A percentile compares a stretch with the other conserved stretches of the same genome.
Conservation (phyloP, 2,329 filamentous ascomycete species). For the Trematosphaeria pertusa region DNA sequence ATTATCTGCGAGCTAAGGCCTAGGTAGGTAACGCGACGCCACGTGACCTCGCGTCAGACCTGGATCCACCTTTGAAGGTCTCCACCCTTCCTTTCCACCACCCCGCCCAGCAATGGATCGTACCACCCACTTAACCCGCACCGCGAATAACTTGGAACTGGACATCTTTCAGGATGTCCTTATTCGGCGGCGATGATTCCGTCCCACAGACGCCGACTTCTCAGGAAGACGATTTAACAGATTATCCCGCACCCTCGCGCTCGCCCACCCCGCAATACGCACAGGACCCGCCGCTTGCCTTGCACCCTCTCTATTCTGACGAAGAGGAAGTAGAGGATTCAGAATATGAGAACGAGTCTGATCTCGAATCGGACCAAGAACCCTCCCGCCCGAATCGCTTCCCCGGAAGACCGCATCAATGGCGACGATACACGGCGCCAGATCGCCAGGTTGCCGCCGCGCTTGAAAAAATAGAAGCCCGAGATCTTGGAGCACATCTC, state of each 20-base stretch:
- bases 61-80: too few species aligned
- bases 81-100: too few species aligned
- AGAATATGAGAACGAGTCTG: slow-evolving; percentile 20
- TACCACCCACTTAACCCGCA: too few species aligned
- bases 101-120: too few species aligned
- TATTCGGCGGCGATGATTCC: slow-evolving; percentile 44
- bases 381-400: slow-evolving; percentile 69
- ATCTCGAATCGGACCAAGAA: slow-evolving; percentile 14
- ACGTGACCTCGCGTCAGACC: too few species aligned
- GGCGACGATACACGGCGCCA: slow-evolving; percentile 66
- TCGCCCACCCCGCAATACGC: slow-evolving; percentile 18
- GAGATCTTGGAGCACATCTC: slow-evolving; percentile 76
- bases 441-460: slow-evolving; percentile 70
- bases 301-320: slow-evolving; percentile 2
- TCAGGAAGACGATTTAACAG: slow-evolving; percentile 1
- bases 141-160: slow-evolving; percentile 10
- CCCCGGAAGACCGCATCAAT: slow-evolving; percentile 70
- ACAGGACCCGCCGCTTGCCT: slow-evolving; percentile 8
- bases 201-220: slow-evolving; percentile 18
- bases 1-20: not conserved
- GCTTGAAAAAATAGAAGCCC: slow-evolving; percentile 67
- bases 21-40: not conserved
- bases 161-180: slow-evolving; percentile 43
- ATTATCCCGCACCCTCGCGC: not conserved
- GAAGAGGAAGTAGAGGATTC: slow-evolving; percentile 14